Percentiles rank a stretch among this genome's conserved stretches.
phyloP scores from a whole-genome alignment of 371 early-diverging fungal genomes.

The Rhizopus delemar region DNA sequence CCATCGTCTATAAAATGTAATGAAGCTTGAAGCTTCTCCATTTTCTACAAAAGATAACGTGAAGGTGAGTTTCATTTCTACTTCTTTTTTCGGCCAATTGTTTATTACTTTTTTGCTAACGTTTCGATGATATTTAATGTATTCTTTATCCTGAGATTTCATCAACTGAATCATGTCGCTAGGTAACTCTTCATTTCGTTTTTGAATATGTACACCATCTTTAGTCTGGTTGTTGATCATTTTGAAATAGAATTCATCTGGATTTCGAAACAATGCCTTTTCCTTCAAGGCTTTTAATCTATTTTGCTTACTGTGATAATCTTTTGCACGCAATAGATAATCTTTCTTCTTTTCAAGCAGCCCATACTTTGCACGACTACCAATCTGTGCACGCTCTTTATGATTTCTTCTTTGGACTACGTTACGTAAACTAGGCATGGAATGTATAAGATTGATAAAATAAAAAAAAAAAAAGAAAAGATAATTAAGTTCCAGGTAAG shows the following conservation, averaged over 20 bases:
- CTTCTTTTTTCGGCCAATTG: background rate
- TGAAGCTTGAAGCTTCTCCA: constrained; percentile 68
- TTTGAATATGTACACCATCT: constrained; percentile 78
- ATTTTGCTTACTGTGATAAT: constrained; percentile 86
- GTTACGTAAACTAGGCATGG: constrained; percentile 71
- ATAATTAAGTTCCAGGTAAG: constrained; percentile 1
- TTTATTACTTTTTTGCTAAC: constrained; percentile 71
- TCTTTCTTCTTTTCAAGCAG: constrained; percentile 97
- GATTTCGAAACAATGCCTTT: constrained; percentile 87
- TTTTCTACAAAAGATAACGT: constrained; percentile 50
- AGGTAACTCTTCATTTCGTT: constrained; percentile 74
- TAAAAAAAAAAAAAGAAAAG: constrained; percentile 1
- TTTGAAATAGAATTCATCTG: constrained; percentile 97
- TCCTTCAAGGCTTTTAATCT: constrained; percentile 79
- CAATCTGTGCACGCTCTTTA: constrained; percentile 86
- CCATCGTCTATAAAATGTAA: constrained; percentile 66
- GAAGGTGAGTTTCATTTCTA: background rate
- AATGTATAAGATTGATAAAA: background rate
- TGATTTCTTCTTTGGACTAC: constrained; percentile 87
- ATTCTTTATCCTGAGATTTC: constrained; percentile 90
- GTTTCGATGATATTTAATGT: constrained; percentile 78
- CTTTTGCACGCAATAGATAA: constrained; percentile 91
- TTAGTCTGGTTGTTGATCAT: constrained; percentile 88
- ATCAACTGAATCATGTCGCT: constrained; percentile 80
- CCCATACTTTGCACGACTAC: constrained; percentile 72